Conservation (phyloP, 2,329 filamentous ascomycete genomes). For the Tolypocladium capitatum region DNA sequence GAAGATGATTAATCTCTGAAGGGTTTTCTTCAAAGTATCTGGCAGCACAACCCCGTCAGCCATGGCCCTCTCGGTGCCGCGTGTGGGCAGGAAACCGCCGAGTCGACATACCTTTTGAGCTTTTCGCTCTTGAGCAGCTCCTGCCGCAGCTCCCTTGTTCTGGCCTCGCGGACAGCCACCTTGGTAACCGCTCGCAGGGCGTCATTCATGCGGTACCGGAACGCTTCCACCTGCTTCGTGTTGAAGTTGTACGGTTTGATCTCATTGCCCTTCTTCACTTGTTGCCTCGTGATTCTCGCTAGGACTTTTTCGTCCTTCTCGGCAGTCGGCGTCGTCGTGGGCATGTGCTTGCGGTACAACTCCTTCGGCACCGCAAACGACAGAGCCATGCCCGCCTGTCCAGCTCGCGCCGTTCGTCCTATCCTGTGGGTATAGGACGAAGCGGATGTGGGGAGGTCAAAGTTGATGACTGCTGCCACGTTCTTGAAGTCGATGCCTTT, state of each 20-base stretch:
- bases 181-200: slow-evolving; percentile 81
- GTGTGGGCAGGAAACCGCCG: background rate
- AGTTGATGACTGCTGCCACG: slow-evolving; percentile 89
- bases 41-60: background rate
- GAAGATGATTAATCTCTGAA: slow-evolving; percentile 69
- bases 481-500: slow-evolving; percentile 78
- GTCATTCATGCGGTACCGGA: slow-evolving; percentile 90
- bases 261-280: slow-evolving; percentile 65
- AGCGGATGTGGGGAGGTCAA: slow-evolving; percentile 77
- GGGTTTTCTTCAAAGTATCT: slow-evolving; percentile 94
- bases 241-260: slow-evolving; percentile 89
- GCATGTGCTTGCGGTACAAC: slow-evolving; percentile 76
- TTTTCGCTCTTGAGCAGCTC: slow-evolving; percentile 92
- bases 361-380: slow-evolving; percentile 82
- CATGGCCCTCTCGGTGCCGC: background rate
- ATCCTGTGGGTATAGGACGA: slow-evolving; percentile 97
- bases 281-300: slow-evolving; percentile 64
- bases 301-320: slow-evolving; percentile 79
- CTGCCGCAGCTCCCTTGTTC: slow-evolving; percentile 73
- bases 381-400: slow-evolving; percentile 86
- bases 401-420: slow-evolving; percentile 81
- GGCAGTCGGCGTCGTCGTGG: slow-evolving; percentile 61
- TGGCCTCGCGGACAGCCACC: slow-evolving; percentile 78
- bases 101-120: slow-evolving; percentile 48
- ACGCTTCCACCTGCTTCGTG: slow-evolving; percentile 85